These are phyloP conservation scores for Salix dunnii DNA, from an alignment of 345 rosid species.

Conservation along the genomic window DNA sequence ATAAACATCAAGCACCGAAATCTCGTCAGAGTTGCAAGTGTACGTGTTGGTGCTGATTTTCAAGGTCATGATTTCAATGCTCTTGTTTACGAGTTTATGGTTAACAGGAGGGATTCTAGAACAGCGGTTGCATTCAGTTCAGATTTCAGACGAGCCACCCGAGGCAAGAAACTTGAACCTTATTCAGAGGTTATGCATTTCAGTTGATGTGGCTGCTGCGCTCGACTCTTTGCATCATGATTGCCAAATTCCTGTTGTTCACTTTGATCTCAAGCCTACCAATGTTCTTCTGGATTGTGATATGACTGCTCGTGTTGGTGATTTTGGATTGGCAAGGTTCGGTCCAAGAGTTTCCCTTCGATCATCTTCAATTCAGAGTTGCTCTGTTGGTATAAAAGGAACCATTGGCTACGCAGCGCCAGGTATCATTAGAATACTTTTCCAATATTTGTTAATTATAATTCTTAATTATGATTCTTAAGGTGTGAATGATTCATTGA, in stretches of 20 bases:
- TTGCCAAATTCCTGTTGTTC: not conserved
- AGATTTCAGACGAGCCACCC: not conserved
- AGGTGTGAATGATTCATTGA: too few relatives aligned
- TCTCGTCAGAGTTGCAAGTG: conserved; percentile 1
- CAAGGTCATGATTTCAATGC: conserved; percentile 9
- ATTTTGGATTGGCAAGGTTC: conserved; percentile 19
- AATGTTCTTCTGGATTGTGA: conserved; percentile 17
- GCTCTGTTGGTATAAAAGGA: not conserved
- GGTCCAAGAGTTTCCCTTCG: not conserved
- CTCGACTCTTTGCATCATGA: not conserved
- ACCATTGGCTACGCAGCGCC: conserved; percentile 11
- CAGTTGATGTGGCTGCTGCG: conserved; percentile 3
- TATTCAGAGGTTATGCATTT: not conserved
- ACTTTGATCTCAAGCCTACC: conserved; percentile 23
- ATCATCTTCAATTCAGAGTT: not conserved
- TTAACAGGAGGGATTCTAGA: conserved; percentile 7
- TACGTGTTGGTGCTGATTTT: conserved; percentile 4
- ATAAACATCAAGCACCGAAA: not conserved
- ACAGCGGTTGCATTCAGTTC: not conserved
- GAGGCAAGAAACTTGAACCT: not conserved
- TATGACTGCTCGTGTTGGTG: conserved; percentile 17
- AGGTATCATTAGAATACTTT: not conserved
- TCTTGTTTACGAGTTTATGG: conserved; percentile 1
- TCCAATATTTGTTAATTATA: not conserved
- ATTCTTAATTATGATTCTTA: not conserved